Conservation (phyloP, 2,329 filamentous ascomycete species). For the Alternaria arbusti region DNA sequence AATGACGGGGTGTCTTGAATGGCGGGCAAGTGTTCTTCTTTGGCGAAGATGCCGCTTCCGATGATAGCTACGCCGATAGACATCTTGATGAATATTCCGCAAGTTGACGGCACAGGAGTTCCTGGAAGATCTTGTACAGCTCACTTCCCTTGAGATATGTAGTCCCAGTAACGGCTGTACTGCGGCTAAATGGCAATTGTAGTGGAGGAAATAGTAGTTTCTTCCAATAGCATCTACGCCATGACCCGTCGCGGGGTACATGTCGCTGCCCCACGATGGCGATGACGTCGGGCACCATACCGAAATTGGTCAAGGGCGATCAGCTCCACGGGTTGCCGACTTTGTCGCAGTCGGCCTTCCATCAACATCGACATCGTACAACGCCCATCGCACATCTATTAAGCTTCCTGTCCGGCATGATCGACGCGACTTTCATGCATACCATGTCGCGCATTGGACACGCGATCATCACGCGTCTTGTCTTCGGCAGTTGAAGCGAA, state of each 20-base stretch:
- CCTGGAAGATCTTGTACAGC: background rate
- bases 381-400: background rate
- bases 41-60: constrained; percentile 68
- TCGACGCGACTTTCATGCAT: background rate
- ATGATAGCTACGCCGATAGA: constrained; percentile 66
- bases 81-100: constrained; percentile 3
- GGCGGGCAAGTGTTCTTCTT: constrained; percentile 67
- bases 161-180: constrained; percentile 5
- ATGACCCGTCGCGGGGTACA: constrained; percentile 12
- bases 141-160: background rate
- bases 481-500: background rate
- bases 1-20: constrained; percentile 61
- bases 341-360: background rate
- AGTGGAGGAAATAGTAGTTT: background rate
- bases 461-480: background rate
- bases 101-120: background rate
- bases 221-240: constrained; percentile 14
- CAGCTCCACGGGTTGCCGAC: constrained; percentile 7
- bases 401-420: background rate
- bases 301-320: constrained; percentile 14
- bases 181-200: constrained; percentile 28
- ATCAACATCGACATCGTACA: background rate
- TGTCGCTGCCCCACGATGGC: constrained; percentile 17
- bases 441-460: background rate
- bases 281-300: constrained; percentile 26